A percentile compares a stretch with the other conserved stretches of the same genome.
phyloP scores from a whole-genome alignment of 441 rosid genomes.

The Erodium trifolium region DNA sequence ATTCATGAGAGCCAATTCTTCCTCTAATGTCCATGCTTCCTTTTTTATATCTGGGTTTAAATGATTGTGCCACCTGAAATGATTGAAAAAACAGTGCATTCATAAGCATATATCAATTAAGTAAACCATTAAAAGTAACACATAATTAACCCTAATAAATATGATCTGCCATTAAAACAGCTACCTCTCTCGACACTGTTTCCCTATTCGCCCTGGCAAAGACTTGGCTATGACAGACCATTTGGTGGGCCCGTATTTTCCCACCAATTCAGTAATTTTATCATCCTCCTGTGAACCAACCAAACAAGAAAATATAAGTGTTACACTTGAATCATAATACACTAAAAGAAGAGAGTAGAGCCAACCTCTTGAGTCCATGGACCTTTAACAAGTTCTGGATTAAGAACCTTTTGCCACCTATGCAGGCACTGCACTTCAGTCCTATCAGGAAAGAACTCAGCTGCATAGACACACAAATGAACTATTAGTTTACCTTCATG shows the following conservation, averaged over 20 bases:
- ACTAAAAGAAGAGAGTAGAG: neutral
- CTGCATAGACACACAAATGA: conserved; percentile 37
- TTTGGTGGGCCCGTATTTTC: conserved; percentile 73
- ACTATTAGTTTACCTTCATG: conserved; percentile 8
- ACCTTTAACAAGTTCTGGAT: conserved; percentile 94
- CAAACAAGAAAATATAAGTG: conserved; percentile 11
- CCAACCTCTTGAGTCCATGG: conserved; percentile 97
- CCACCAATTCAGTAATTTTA: conserved; percentile 65
- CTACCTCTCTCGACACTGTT: conserved; percentile 97
- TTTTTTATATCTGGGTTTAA: conserved; percentile 92
- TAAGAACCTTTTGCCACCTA: conserved; percentile 51
- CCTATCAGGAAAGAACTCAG: conserved; percentile 74
- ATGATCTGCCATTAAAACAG: neutral
- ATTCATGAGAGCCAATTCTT: conserved; percentile 73
- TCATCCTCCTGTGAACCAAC: conserved; percentile 69
- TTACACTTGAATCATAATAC: conserved; percentile 6
- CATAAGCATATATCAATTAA: no score
- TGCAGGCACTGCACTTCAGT: conserved; percentile 45
- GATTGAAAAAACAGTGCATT: no score
- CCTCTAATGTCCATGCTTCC: conserved; percentile 93
- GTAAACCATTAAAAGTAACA: no score
- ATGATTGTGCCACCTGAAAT: conserved; percentile 86
- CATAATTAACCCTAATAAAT: no score
- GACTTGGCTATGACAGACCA: conserved; percentile 90
- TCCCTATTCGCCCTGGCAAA: conserved; percentile 94